Conservation (phyloP, 192 early-diverging fungal species). For the Backusella luteola region DNA sequence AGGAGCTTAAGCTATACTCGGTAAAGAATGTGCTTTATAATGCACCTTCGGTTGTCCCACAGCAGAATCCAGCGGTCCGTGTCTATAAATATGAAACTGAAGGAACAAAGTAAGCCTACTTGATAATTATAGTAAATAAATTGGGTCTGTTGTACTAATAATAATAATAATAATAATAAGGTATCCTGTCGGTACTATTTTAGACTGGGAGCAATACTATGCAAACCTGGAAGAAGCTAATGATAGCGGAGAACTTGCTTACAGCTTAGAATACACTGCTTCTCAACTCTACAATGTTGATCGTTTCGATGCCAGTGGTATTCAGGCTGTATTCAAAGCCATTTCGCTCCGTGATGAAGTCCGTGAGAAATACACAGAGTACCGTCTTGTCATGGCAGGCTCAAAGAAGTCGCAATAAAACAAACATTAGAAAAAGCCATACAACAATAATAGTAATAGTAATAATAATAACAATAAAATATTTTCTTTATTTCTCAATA, state of each 20-base stretch:
- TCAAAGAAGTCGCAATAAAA: background rate
- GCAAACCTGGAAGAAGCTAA: slow-evolving; percentile 30
- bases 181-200: slow-evolving; percentile 20
- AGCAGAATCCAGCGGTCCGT: slow-evolving; percentile 39
- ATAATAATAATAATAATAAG: background rate
- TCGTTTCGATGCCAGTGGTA: slow-evolving; percentile 13
- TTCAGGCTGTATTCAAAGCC: slow-evolving; percentile 5
- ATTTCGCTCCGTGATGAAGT: slow-evolving; percentile 8
- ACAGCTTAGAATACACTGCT: slow-evolving; percentile 29
- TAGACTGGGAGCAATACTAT: slow-evolving; percentile 34
- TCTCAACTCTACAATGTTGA: slow-evolving; percentile 23
- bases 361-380: background rate
- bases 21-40: slow-evolving; percentile 28
- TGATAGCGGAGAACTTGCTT: background rate
- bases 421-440: background rate
- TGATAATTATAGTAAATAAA: background rate
- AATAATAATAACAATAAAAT: slow-evolving; percentile 1
- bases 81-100: slow-evolving; percentile 37
- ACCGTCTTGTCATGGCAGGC: background rate
- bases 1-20: slow-evolving; percentile 1
- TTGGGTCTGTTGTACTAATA: background rate
- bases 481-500: background rate
- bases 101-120: background rate
- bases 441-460: background rate
- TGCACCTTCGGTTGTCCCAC: slow-evolving; percentile 39